Evolutionary conservation across 208 protist species (phyloP).

Genomic region (Trypanosoma congolense): DNA sequence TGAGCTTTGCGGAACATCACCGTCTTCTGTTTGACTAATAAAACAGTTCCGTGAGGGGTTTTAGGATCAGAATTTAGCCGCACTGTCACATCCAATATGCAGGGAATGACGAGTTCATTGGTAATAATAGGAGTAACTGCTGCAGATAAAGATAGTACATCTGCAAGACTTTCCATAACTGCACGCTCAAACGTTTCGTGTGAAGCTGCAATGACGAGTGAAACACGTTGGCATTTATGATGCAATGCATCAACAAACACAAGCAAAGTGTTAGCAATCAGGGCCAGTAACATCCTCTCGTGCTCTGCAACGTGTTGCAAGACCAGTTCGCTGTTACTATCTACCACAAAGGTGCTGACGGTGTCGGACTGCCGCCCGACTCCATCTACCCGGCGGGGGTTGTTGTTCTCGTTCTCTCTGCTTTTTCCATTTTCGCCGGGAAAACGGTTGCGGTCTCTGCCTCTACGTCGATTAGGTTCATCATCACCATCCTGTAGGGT

Average conservation of each 20-base stretch:
- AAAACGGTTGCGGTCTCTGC: constrained; percentile 11
- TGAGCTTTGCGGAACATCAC: constrained; percentile 43
- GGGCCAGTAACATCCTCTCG: constrained; percentile 58
- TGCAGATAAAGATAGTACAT: constrained; percentile 65
- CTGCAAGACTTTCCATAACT: constrained; percentile 80
- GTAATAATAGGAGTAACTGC: constrained; percentile 61
- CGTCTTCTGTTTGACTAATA: constrained; percentile 18
- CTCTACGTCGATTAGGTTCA: constrained; percentile 30
- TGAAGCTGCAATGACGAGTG: constrained; percentile 13
- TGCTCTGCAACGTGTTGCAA: constrained; percentile 65
- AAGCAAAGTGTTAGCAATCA: constrained; percentile 63
- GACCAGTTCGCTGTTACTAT: constrained; percentile 58
- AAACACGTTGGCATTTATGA: constrained; percentile 44
- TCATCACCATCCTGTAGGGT: no score
- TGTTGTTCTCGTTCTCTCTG: constrained; percentile 4
- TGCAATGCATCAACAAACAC: constrained; percentile 74
- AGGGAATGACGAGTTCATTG: constrained; percentile 62
- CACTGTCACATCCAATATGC: constrained; percentile 58
- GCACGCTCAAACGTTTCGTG: constrained; percentile 31
- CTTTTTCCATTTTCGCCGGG: constrained; percentile 6
- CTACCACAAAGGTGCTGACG: constrained; percentile 48
- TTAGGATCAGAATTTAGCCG: constrained; percentile 30
- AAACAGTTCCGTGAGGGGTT: constrained; percentile 23
- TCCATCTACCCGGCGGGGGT: not conserved
- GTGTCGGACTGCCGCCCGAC: constrained; percentile 29